phyloP scores from a whole-genome alignment of 495 filamentous ascomycete genomes.

The Peziza echinospora region DNA sequence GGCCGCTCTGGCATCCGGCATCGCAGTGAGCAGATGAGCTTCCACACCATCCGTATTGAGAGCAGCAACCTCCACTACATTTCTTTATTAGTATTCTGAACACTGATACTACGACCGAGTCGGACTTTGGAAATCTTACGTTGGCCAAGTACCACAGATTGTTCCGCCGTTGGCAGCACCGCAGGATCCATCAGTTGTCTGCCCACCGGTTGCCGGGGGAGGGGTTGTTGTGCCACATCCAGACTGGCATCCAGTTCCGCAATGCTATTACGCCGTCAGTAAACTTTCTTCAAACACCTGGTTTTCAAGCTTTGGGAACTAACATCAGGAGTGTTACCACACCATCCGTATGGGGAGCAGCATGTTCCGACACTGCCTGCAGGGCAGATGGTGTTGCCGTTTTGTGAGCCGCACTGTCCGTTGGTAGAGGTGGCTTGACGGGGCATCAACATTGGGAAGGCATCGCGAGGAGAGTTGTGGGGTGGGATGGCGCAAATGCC shows the following conservation, averaged over 20 bases:
- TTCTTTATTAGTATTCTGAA: background rate
- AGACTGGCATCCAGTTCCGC: constrained; percentile 21
- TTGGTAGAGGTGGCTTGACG: constrained; percentile 11
- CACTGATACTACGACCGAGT: too few relatives aligned
- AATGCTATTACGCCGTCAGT: too few relatives aligned
- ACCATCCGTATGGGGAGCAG: constrained; percentile 21
- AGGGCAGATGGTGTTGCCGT: constrained; percentile 11
- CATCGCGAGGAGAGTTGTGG: too few relatives aligned
- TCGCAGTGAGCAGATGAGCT: constrained; percentile 25
- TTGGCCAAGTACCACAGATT: constrained; percentile 18
- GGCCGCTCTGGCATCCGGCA: constrained; percentile 24
- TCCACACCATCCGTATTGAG: constrained; percentile 22
- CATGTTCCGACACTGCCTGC: constrained; percentile 4
- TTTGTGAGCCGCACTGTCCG: constrained; percentile 7
- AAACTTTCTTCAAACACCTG: too few relatives aligned
- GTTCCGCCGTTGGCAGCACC: constrained; percentile 17
- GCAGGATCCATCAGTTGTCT: constrained; percentile 21
- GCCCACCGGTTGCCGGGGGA: constrained; percentile 5
- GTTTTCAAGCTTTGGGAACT: too few relatives aligned
- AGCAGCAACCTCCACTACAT: constrained; percentile 20
- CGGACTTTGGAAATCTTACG: background rate
- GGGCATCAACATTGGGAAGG: too few relatives aligned
- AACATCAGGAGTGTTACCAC: constrained; percentile 16
- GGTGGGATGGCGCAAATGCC: too few relatives aligned
- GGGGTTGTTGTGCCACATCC: constrained; percentile 15